These are phyloP conservation scores for Penicillium vulpinum DNA, from an alignment of 2,329 filamentous ascomycete species.

Conservation along the genomic window DNA sequence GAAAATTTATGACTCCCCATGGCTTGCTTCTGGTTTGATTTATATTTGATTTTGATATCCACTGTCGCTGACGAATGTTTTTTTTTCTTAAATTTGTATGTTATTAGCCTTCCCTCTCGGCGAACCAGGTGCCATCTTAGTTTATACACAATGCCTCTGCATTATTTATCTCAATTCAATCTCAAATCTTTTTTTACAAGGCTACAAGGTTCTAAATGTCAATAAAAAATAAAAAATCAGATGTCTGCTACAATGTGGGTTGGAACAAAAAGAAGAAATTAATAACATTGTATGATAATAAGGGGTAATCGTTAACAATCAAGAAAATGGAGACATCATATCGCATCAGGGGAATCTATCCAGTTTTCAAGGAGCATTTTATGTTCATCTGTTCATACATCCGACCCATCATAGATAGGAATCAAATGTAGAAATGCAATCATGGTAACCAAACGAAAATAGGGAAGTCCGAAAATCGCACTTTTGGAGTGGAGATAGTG, in stretches of 20 bases:
- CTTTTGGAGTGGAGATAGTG: slow-evolving; percentile 7
- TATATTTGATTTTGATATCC: slow-evolving; percentile 7
- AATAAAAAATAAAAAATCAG: background rate
- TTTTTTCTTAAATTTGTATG: background rate
- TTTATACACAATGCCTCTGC: slow-evolving; percentile 8
- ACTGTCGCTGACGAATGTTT: slow-evolving; percentile 2
- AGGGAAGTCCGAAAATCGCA: background rate
- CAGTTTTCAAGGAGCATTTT: background rate
- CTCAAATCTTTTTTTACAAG: too few species aligned
- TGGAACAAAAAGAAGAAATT: background rate
- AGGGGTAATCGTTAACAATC: slow-evolving; percentile 5
- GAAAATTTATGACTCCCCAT: background rate
- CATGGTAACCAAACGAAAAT: background rate
- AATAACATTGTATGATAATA: slow-evolving; percentile 1
- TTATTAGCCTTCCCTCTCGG: background rate
- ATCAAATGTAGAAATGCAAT: background rate
- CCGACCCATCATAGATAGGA: background rate
- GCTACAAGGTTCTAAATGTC: background rate
- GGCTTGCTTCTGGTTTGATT: background rate
- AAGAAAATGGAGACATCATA: background rate
- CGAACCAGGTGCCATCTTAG: slow-evolving; percentile 13
- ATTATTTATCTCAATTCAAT: background rate
- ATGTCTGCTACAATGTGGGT: background rate
- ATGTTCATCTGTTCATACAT: background rate
- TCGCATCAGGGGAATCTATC: slow-evolving; percentile 14